phyloP scores from a whole-genome alignment of 1,284 basidiomycete genomes.

The Pascua sp. region DNA sequence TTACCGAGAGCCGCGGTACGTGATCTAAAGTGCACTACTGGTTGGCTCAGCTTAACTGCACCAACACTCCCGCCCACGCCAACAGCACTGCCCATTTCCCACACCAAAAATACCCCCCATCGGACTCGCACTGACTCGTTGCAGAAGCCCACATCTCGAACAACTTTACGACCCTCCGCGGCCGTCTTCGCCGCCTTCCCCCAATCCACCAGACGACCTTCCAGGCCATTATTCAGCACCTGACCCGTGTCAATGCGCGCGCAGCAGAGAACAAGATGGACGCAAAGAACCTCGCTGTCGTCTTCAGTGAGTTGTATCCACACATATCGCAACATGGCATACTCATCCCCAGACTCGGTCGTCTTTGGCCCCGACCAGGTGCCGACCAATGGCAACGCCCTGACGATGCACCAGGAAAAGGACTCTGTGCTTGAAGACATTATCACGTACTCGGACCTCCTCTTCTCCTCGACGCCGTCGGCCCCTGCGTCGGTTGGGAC shows the following conservation, averaged over 20 bases:
- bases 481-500: background rate
- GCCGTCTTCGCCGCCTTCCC: slow-evolving; percentile 78
- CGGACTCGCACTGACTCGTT: too few species aligned
- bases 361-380: slow-evolving; percentile 87
- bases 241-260: slow-evolving; percentile 68
- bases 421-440: slow-evolving; percentile 85
- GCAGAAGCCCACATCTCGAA: slow-evolving; percentile 64
- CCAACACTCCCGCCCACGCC: too few species aligned
- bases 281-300: slow-evolving; percentile 78
- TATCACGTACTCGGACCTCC: slow-evolving; percentile 59
- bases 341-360: slow-evolving; percentile 54
- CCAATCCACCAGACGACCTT: slow-evolving; percentile 85
- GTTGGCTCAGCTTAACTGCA: background rate
- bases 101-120: background rate
- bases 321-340: background rate
- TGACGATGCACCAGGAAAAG: slow-evolving; percentile 68
- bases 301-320: slow-evolving; percentile 58
- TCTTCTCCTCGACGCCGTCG: too few species aligned
- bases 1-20: slow-evolving; percentile 70
- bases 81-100: background rate
- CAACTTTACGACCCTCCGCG: slow-evolving; percentile 68
- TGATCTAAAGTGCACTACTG: background rate
- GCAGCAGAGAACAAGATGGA: slow-evolving; percentile 80
- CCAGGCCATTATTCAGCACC: slow-evolving; percentile 80
- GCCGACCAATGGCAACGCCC: slow-evolving; percentile 66